These are phyloP conservation scores for Ogataea pilisensis DNA, from an alignment of 805 yeast genomes.

Conservation along the genomic window DNA sequence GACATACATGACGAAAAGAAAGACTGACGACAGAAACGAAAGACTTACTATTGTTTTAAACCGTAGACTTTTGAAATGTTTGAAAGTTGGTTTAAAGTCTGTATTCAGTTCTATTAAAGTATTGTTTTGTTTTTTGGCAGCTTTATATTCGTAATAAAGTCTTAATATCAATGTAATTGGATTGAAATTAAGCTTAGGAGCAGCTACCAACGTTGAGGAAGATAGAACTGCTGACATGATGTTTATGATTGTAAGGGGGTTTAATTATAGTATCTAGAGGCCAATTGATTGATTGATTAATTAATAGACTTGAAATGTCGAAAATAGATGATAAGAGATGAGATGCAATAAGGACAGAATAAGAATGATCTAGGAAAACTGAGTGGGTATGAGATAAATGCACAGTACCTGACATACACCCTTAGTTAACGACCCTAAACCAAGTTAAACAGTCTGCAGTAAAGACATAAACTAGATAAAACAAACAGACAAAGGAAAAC, in stretches of 20 bases:
- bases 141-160: conserved; percentile 17
- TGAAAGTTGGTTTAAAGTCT: conserved; percentile 20
- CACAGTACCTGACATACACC: too few species aligned
- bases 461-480: background rate
- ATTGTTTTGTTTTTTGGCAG: conserved; percentile 18
- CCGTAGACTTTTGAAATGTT: conserved; percentile 18
- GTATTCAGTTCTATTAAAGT: conserved; percentile 15
- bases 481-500: background rate
- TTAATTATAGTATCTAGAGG: too few species aligned
- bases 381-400: too few species aligned
- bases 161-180: conserved; percentile 16
- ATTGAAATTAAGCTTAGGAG: conserved; percentile 7
- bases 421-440: too few species aligned
- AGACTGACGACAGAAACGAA: conserved; percentile 41
- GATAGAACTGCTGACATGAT: background rate
- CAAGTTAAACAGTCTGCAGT: too few species aligned
- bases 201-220: background rate
- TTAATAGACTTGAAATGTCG: too few species aligned
- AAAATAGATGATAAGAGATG: too few species aligned
- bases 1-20: conserved; percentile 53
- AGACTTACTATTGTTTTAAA: conserved; percentile 38
- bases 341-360: too few species aligned
- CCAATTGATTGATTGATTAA: too few species aligned
- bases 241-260: too few species aligned
- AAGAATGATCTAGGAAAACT: too few species aligned